Evolutionary conservation across 495 filamentous ascomycete species (phyloP).

Genomic region (Hypoxylon perforatum): DNA sequence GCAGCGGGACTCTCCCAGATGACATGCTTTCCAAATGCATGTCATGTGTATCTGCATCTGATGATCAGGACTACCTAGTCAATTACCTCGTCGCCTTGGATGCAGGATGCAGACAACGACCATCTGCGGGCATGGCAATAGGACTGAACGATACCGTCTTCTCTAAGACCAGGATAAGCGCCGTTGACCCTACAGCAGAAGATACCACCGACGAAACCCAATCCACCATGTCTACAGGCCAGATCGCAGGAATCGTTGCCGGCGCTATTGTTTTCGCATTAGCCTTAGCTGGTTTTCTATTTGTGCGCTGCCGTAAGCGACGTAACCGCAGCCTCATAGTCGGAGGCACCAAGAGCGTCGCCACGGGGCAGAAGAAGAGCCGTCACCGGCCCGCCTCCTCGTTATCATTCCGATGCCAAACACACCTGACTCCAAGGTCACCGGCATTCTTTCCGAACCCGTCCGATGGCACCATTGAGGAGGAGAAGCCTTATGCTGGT

Average conservation of each 20-base stretch:
- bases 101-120: slow-evolving; percentile 62
- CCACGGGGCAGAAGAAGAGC: slow-evolving; percentile 29
- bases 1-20: slow-evolving; percentile 43
- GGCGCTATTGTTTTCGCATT: slow-evolving; percentile 46
- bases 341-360: slow-evolving; percentile 37
- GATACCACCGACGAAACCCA: slow-evolving; percentile 19
- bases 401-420: slow-evolving; percentile 62
- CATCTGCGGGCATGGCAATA: slow-evolving; percentile 51
- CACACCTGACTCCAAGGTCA: slow-evolving; percentile 53
- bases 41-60: slow-evolving; percentile 52
- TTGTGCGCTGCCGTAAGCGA: slow-evolving; percentile 53
- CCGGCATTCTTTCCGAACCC: slow-evolving; percentile 50
- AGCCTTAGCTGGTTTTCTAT: slow-evolving; percentile 45
- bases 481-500: slow-evolving; percentile 34
- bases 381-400: slow-evolving; percentile 51
- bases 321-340: slow-evolving; percentile 49
- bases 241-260: slow-evolving; percentile 53
- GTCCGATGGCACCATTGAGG: slow-evolving; percentile 30
- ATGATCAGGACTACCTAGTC: slow-evolving; percentile 50
- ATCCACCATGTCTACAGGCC: slow-evolving; percentile 40
- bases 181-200: slow-evolving; percentile 50
- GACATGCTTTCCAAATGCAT: slow-evolving; percentile 47
- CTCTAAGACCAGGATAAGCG: slow-evolving; percentile 50
- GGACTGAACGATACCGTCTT: slow-evolving; percentile 62
- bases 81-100: slow-evolving; percentile 60